Percentiles rank a stretch among this genome's conserved stretches.
phyloP scores from a whole-genome alignment of 2,329 filamentous ascomycete genomes.

The Dactylellina sp. region DNA sequence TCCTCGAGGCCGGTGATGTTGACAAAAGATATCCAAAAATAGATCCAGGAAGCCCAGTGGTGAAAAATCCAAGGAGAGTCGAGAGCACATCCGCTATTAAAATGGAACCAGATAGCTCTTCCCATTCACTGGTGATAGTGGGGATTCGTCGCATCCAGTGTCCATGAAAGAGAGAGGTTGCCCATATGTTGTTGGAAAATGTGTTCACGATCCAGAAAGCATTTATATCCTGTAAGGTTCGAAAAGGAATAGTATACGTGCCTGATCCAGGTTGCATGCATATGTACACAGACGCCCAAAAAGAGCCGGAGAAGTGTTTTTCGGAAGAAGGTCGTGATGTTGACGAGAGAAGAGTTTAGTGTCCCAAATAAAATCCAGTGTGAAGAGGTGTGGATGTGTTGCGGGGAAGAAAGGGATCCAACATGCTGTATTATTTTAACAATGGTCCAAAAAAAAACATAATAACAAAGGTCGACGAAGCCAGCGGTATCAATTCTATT shows the following conservation, averaged over 20 bases:
- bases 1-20: conserved; percentile 15
- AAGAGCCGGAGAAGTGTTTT: conserved; percentile 17
- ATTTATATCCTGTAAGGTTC: conserved; percentile 33
- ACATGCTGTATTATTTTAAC: not conserved
- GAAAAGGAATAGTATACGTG: conserved; percentile 42
- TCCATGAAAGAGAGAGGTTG: conserved; percentile 15
- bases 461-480: conserved; percentile 1
- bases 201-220: conserved; percentile 1
- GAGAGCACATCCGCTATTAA: conserved; percentile 1
- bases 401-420: not conserved
- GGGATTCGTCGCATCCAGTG: conserved; percentile 12
- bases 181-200: not conserved
- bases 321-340: conserved; percentile 15
- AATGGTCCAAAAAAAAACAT: not conserved
- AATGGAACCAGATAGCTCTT: not conserved
- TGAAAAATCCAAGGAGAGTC: conserved; percentile 27
- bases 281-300: conserved; percentile 47
- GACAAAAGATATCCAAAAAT: conserved; percentile 19
- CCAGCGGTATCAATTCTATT: conserved; percentile 12
- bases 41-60: conserved; percentile 22
- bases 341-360: conserved; percentile 2
- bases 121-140: not conserved
- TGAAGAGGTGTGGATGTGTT: not conserved
- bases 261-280: conserved; percentile 43
- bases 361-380: conserved; percentile 21